Conservation (phyloP, 495 filamentous ascomycete species). For the Trichoderma parareesei region DNA sequence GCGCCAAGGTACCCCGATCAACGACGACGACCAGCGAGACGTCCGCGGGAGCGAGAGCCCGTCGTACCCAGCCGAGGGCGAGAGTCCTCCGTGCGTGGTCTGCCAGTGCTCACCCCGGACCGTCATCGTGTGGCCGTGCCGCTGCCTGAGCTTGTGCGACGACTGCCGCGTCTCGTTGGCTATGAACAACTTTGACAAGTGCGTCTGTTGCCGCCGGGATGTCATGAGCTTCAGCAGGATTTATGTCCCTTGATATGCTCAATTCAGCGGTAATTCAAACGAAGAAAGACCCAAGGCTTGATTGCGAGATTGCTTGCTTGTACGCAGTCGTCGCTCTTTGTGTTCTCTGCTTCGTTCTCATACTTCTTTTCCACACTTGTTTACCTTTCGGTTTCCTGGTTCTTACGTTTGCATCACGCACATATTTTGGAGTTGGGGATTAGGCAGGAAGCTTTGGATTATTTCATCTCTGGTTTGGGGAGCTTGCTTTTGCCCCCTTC, state of each 20-base stretch:
- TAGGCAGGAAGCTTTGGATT: neutral
- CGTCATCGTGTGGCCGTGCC: conserved; percentile 92
- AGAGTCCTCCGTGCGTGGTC: conserved; percentile 84
- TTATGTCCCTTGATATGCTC: conserved; percentile 64
- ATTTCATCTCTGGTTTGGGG: neutral
- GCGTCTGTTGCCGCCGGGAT: conserved; percentile 84
- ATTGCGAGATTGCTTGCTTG: neutral
- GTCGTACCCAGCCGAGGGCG: conserved; percentile 15
- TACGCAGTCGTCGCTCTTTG: neutral
- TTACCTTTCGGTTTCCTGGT: no score
- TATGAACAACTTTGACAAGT: conserved; percentile 94
- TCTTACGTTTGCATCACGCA: neutral
- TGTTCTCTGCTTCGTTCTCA: no score
- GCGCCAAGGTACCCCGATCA: conserved; percentile 25
- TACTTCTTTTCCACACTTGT: no score
- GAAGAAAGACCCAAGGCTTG: neutral
- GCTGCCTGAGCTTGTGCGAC: conserved; percentile 88
- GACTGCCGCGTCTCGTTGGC: conserved; percentile 89
- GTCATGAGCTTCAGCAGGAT: conserved; percentile 81
- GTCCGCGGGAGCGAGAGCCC: conserved; percentile 58
- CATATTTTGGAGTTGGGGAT: neutral
- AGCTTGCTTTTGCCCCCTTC: neutral
- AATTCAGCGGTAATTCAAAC: neutral
- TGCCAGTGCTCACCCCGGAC: conserved; percentile 83
- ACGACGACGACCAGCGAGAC: conserved; percentile 10